Evolutionary conservation across 805 yeast species (phyloP).

Genomic region (Starmerella apis): DNA sequence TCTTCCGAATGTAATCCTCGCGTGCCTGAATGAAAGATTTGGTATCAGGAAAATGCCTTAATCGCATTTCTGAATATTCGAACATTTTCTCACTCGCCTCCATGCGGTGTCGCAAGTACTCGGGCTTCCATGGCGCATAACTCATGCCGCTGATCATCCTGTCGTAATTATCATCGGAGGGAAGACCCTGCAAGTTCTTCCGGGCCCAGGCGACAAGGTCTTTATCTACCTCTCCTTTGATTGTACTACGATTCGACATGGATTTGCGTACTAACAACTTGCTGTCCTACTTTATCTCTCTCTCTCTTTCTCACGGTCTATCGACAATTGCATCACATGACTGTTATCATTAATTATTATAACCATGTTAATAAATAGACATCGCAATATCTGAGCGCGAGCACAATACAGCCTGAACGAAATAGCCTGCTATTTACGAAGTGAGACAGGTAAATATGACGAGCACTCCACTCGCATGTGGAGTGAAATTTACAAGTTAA

Average conservation of each 20-base stretch:
- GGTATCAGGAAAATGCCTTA: constrained; percentile 22
- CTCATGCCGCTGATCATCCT: constrained; percentile 46
- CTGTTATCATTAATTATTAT: neutral
- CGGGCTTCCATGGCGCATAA: constrained; percentile 33
- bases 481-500: no score
- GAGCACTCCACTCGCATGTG: no score
- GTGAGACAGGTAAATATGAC: no score
- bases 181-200: constrained; percentile 10
- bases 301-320: no score
- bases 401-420: no score
- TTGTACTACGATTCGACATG: constrained; percentile 2
- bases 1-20: constrained; percentile 30
- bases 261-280: neutral
- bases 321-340: constrained; percentile 4
- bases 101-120: constrained; percentile 27
- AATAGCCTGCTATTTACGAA: no score
- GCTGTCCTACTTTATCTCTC: no score
- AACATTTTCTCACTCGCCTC: constrained; percentile 29
- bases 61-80: constrained; percentile 28
- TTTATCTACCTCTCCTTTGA: constrained; percentile 6
- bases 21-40: constrained; percentile 34
- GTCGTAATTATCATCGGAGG: constrained; percentile 37
- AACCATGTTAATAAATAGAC: no score
- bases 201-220: constrained; percentile 20
- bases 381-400: no score